Conservation (phyloP, 768 basidiomycete species). For the Pleurotus platypus region DNA sequence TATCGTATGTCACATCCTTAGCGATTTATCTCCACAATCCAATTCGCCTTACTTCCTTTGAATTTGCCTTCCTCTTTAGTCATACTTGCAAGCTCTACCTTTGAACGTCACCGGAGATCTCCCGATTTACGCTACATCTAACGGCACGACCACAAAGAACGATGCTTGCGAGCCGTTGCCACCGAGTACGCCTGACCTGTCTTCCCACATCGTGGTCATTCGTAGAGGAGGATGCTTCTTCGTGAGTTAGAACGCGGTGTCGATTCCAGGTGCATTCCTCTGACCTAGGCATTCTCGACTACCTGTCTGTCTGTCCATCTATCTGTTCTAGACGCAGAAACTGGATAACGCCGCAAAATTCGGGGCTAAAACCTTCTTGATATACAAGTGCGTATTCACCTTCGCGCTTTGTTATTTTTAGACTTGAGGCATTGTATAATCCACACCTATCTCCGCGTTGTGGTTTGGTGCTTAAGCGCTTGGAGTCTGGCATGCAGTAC, state of each 20-base stretch:
- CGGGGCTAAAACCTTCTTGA: slow-evolving; percentile 43
- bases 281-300: no score
- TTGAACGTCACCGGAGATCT: slow-evolving; percentile 41
- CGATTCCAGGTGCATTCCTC: neutral
- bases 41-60: neutral
- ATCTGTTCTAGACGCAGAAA: slow-evolving; percentile 40
- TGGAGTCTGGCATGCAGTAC: no score
- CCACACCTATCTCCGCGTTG: no score
- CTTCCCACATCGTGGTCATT: slow-evolving; percentile 49
- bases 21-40: neutral
- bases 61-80: neutral
- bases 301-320: neutral
- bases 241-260: slow-evolving; percentile 23
- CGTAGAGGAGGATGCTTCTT: slow-evolving; percentile 58
- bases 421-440: neutral
- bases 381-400: slow-evolving; percentile 48
- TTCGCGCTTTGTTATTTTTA: neutral
- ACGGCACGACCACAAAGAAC: slow-evolving; percentile 44
- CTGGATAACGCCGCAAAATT: slow-evolving; percentile 50
- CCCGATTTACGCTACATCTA: slow-evolving; percentile 57
- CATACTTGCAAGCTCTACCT: slow-evolving; percentile 51
- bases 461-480: no score
- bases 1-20: slow-evolving; percentile 25
- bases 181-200: slow-evolving; percentile 49
- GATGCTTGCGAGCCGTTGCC: slow-evolving; percentile 62